Conservation (phyloP, 164 flowering plant species). For the Macadamia tetraphylla region DNA sequence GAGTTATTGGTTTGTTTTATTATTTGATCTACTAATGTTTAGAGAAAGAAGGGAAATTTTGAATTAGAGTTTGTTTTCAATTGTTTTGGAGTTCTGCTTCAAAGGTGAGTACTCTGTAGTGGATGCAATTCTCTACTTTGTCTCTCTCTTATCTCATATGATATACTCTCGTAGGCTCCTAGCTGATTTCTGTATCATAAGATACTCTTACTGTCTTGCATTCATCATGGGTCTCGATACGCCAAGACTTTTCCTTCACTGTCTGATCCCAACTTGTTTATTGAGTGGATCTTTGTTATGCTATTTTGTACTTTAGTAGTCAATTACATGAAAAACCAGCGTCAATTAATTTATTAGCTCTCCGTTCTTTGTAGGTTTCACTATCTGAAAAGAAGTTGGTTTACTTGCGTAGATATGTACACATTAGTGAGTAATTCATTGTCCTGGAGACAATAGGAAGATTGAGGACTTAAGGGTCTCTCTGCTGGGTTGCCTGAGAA, state of each 20-base stretch:
- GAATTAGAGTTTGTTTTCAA: neutral
- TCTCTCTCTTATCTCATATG: neutral
- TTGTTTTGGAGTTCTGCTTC: neutral
- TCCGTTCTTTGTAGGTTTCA: conserved; percentile 8
- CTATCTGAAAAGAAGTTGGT: neutral
- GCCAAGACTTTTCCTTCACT: neutral
- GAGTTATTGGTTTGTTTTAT: conserved; percentile 2
- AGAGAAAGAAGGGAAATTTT: neutral
- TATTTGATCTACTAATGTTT: neutral
- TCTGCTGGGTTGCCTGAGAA: too few species aligned
- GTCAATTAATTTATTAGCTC: neutral
- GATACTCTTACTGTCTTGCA: neutral
- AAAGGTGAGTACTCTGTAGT: neutral
- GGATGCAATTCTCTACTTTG: neutral
- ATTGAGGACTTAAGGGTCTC: neutral
- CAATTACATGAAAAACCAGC: neutral
- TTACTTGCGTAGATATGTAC: neutral
- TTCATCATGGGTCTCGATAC: neutral
- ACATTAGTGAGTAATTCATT: conserved; percentile 8
- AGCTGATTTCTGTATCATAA: neutral
- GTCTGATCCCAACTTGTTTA: neutral
- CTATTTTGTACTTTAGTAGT: neutral
- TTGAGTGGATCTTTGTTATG: neutral
- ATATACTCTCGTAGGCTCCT: neutral
- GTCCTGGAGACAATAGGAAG: neutral